Conservation (phyloP, 1,139 yeast genomes). For the Kodamaea derodonti region DNA sequence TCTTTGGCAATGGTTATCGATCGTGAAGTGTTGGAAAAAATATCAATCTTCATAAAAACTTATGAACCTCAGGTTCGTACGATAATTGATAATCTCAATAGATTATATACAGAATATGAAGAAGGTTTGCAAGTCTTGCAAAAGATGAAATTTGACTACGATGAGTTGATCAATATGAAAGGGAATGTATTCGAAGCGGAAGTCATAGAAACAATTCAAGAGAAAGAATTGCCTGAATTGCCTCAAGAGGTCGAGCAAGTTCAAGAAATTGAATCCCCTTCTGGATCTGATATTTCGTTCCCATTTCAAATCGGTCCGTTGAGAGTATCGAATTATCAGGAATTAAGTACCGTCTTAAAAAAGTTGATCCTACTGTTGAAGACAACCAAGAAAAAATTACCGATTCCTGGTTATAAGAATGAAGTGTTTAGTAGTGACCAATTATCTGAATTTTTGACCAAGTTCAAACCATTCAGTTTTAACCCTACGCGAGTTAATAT, state of each 20-base stretch:
- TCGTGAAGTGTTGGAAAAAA: slow-evolving; percentile 30
- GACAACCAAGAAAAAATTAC: slow-evolving; percentile 30
- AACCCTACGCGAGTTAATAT: slow-evolving; percentile 37
- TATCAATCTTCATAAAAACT: slow-evolving; percentile 33
- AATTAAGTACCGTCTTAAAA: slow-evolving; percentile 22
- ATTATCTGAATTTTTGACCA: slow-evolving; percentile 28
- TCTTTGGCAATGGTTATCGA: slow-evolving; percentile 36
- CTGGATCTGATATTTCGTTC: slow-evolving; percentile 17
- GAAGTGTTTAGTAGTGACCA: slow-evolving; percentile 41
- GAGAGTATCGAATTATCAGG: slow-evolving; percentile 14
- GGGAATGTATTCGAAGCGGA: not conserved
- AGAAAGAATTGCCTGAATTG: slow-evolving; percentile 13
- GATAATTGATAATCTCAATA: slow-evolving; percentile 23
- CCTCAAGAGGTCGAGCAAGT: slow-evolving; percentile 1
- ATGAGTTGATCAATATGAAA: slow-evolving; percentile 24
- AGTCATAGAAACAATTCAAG: not conserved
- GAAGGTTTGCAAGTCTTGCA: slow-evolving; percentile 24
- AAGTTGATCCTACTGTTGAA: slow-evolving; percentile 25
- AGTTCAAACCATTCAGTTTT: slow-evolving; percentile 29
- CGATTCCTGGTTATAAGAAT: slow-evolving; percentile 40
- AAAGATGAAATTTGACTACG: slow-evolving; percentile 27
- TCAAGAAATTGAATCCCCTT: not conserved
- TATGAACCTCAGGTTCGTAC: slow-evolving; percentile 35
- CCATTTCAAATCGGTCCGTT: slow-evolving; percentile 34
- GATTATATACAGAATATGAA: slow-evolving; percentile 27